Percentiles rank a stretch among this genome's conserved stretches.
These are phyloP conservation scores for Chimonanthus praecox DNA, from an alignment of 164 flowering plant species.

Conservation along the genomic window DNA sequence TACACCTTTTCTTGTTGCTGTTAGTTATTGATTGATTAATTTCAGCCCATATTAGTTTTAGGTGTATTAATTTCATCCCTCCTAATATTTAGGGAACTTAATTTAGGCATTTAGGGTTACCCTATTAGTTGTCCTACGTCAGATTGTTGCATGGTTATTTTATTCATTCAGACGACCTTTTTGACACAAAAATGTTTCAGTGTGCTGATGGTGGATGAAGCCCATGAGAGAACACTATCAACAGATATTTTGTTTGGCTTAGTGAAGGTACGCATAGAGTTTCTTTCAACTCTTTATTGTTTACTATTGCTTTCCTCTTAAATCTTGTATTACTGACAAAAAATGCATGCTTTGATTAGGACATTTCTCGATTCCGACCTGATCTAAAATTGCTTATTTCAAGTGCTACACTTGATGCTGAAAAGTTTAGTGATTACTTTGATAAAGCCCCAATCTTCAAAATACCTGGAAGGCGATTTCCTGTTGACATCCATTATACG, in stretches of 20 bases:
- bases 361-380: conserved; percentile 79
- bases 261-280: conserved; percentile 58
- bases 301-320: neutral
- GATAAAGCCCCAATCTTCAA: conserved; percentile 90
- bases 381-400: conserved; percentile 94
- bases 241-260: conserved; percentile 93
- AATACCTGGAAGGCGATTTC: conserved; percentile 90
- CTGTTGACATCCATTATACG: conserved; percentile 87
- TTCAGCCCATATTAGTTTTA: no score
- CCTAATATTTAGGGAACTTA: no score
- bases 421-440: conserved; percentile 94
- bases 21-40: no score
- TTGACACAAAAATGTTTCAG: conserved; percentile 29
- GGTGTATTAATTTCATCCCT: no score
- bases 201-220: conserved; percentile 98
- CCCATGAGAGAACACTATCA: conserved; percentile 94
- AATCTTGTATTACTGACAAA: neutral
- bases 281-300: neutral
- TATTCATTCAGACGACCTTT: neutral
- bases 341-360: conserved; percentile 36
- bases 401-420: conserved; percentile 98
- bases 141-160: no score
- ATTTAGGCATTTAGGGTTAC: no score
- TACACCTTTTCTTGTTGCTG: no score
- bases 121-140: no score